These are phyloP conservation scores for Rhododendron kiyosumense DNA, from an alignment of 148 eudicot genomes.

Conservation along the genomic window DNA sequence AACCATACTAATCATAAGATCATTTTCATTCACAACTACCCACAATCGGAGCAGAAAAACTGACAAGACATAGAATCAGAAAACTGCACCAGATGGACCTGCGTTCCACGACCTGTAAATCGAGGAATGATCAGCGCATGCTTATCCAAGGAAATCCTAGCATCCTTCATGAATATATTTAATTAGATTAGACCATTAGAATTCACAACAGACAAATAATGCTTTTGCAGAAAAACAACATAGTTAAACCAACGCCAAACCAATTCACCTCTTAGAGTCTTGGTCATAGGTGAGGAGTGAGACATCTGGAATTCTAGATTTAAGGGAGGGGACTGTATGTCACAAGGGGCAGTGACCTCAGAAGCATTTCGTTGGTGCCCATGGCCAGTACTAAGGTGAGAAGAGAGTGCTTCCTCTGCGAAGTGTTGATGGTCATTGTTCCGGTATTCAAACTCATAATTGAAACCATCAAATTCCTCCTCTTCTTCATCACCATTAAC, in stretches of 20 bases:
- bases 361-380: too few species aligned
- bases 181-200: neutral
- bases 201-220: neutral
- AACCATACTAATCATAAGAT: too few species aligned
- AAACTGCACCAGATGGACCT: slow-evolving; percentile 48
- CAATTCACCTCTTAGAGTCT: slow-evolving; percentile 33
- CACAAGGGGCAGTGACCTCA: too few species aligned
- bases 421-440: too few species aligned
- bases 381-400: too few species aligned
- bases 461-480: too few species aligned
- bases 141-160: slow-evolving; percentile 52
- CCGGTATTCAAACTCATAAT: too few species aligned
- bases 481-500: too few species aligned
- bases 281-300: slow-evolving; percentile 64
- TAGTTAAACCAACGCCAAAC: neutral
- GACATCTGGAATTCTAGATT: slow-evolving; percentile 27
- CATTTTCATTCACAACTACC: slow-evolving; percentile 19
- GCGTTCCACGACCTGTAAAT: slow-evolving; percentile 50
- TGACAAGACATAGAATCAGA: slow-evolving; percentile 59
- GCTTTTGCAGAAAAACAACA: neutral
- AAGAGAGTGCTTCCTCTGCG: too few species aligned
- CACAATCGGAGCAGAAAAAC: slow-evolving; percentile 7
- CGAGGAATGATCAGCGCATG: slow-evolving; percentile 72
- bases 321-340: too few species aligned
- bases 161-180: slow-evolving; percentile 34